Evolutionary conservation across 257 asterid species (phyloP), one percentile per base, ranked within the genome.

Genomic region (Solanum bukasovii): DNA sequence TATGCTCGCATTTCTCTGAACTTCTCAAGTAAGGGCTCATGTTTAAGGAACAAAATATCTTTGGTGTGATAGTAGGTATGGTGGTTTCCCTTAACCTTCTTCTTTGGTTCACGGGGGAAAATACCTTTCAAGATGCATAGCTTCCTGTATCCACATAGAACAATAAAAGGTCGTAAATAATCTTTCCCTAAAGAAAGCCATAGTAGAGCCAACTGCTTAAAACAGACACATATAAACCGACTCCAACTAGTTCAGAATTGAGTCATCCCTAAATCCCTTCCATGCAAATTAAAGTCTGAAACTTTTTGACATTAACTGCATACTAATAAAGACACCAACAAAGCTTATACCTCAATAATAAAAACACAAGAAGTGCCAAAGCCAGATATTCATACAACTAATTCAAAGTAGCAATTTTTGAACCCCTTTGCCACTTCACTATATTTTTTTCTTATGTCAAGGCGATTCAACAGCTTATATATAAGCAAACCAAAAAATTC

Each of bases 41-140:
- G 94, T 86, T 91, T 97, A 83, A 96, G 93, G 91, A 97, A 97
- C 98, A 92, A 65, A 65, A 96, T 92, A 93, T 97, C 99, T 90
- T 97, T 96, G 88, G 90, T 74, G 91, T 97, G 99, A 92, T 97
- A 96, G 71, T 97, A 97, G 7, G 99, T 94, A 89, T 95, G 98
- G 90, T 97, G 99, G 88, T 93, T 93, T 87, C 99, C 99, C 92
- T 96, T 96, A 93, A 95, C 93, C 98, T 97, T 97, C 96, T 95
- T 96, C 98, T 93, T 97, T 23, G 99, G 99, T 85, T 93, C 99
- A 84, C 99, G 98, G 38, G 99, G 99, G 83, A 92, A 95, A 18
- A 96, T 92, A 63, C 99, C 99, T 89, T 96, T 96, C 89, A 95
- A 95, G 90, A 97, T 97, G 84, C 93, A 91, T 90, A 92, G 87